Evolutionary conservation across 768 basidiomycete genomes (phyloP), one percentile per base, ranked within the genome.

Genomic region (Tricholoma hemisulphureum): DNA sequence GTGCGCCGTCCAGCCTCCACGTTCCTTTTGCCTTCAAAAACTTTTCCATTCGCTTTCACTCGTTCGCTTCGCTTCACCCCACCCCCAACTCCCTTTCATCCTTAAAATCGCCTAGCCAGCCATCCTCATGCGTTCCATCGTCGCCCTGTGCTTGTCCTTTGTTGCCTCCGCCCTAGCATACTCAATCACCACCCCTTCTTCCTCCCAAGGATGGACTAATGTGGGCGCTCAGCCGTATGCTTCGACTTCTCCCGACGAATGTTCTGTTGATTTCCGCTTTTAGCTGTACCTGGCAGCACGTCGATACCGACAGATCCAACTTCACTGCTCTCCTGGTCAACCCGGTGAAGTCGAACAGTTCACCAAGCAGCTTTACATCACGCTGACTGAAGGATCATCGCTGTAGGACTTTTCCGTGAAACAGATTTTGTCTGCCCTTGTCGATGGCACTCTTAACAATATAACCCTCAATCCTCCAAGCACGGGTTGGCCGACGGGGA

Each of bases 281-380:
- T 63, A 77, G 73, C 14, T 72, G 92, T 55, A 57, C 73, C 6
- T 95, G 92, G 92, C 50, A 69, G 1, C 79, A 80, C 5, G 91
- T 92, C 58, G 58, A 61, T 53, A 89, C 88, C 8, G 93, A 95
- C 67, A 72, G 80, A 0, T 23, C 56, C 52, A 91, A 82, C 73
- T 93, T 94, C 71, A 82, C 88, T 13, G 78, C 81, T 49, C 74
- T 91, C 51, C 78, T 95, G 48, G 79, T 77, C 60, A 89, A 90
- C 73, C 69, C 77, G 67, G 90, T 86, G 54, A 43, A 79, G 23
- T 46, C 28, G 21, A 3, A 57, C 21, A 34, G n/a, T 52, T 24
- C 28, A 16, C 48, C 48, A 32, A 21, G 21, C 37, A 59, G 56
- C 35, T 49, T 51, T 37, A 35, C 10, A 49, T 8, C 6, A 18